Base-by-base conservation (phyloP, 2,329 filamentous ascomycete genomes). In the Penicillium oxalicum region DNA sequence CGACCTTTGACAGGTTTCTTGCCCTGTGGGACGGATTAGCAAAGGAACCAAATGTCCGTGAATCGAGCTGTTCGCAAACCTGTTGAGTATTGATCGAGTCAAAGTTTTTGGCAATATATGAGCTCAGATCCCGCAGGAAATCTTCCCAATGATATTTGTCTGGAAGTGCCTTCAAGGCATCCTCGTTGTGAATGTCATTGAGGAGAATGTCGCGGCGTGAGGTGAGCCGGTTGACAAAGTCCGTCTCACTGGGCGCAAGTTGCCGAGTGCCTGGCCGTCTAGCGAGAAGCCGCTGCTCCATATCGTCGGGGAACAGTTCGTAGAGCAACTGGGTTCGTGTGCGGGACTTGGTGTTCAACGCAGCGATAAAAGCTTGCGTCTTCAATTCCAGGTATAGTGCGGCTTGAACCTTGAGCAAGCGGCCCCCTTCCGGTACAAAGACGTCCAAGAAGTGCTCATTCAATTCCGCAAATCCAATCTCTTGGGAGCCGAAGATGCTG, bases 281-380 rank as follows among this genome's bases (percentile, higher is more conserved):
- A 11, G 71, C 68, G 34, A 81, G 63, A 1, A 86, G 68, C 18
- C 74, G 70, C 12, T 77, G 68, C 43, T 78, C 77, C 38, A 84
- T 68, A 50, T 81, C 74, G 27, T 73, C 64, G 0, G 81, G 81
- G 56, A 86, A 85, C 0, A 84, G 66, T 45, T 81, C 76, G 47
- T 79, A 75, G 27, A 85, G 65, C 27, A 83, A 70, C 37, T 81
- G 75, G 18, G 80, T 77, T 42, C 77, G 75, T 2, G 73, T 71
- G 27, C 74, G 75, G 46, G 81, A 76, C 37, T 75, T 76, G 57
- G 76, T 78, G 54, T 79, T 76, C 59, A 82, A 72, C 4, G 79
- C 78, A 4, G 80, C 80, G 48, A 85, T 80, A 58, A 83, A 85
- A 11, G 81, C 80, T 61, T 85, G 82, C 1, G 82, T 84, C 66